Evolutionary conservation across 768 basidiomycete species (phyloP).

Genomic region (Suillus luteus): DNA sequence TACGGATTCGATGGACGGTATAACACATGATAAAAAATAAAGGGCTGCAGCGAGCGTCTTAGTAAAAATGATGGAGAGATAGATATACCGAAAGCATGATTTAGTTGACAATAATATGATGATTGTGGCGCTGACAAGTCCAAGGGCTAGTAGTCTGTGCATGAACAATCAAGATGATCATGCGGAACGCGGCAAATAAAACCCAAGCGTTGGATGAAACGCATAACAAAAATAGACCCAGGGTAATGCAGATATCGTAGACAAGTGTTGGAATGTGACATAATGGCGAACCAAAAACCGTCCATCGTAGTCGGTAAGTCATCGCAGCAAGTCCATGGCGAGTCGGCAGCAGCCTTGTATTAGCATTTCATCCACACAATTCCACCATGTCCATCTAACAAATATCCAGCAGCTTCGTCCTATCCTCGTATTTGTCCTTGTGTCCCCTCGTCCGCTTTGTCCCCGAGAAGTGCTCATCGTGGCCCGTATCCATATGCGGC

Average conservation of each 20-base stretch:
- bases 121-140: constrained; percentile 20
- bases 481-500: constrained; percentile 44
- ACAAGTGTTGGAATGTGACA: constrained; percentile 20
- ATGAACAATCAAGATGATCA: constrained; percentile 6
- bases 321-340: constrained; percentile 20
- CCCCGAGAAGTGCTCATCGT: constrained; percentile 22
- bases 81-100: constrained; percentile 16
- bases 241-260: constrained; percentile 15
- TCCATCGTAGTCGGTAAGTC: constrained; percentile 20
- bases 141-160: constrained; percentile 1
- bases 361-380: constrained; percentile 14
- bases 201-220: constrained; percentile 21
- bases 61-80: constrained; percentile 8
- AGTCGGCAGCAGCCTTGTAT: constrained; percentile 18
- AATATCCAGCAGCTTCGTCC: constrained; percentile 6
- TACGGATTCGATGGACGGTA: constrained; percentile 23
- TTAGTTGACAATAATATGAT: background rate
- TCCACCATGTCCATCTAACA: constrained; percentile 13
- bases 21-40: constrained; percentile 28
- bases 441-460: background rate
- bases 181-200: constrained; percentile 20
- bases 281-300: constrained; percentile 12
- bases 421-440: background rate
- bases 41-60: constrained; percentile 22
- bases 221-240: constrained; percentile 18